phyloP scores from a whole-genome alignment of 305 asterid genomes.

The Striga hermonthica region DNA sequence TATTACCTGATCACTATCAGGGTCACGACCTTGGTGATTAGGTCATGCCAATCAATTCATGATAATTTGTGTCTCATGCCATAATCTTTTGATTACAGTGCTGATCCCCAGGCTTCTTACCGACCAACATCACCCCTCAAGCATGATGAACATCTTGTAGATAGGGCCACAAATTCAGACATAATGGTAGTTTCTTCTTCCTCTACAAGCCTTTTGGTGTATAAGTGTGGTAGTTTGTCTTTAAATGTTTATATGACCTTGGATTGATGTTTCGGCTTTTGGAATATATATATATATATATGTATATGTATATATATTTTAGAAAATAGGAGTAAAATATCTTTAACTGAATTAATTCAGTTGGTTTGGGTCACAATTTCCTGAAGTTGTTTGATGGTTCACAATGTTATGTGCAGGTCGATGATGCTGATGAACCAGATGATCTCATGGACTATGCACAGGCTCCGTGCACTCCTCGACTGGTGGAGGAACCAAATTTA shows the following conservation, averaged over 20 bases:
- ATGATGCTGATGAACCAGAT: constrained; percentile 44
- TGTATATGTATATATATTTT: too few species aligned
- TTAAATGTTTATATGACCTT: constrained; percentile 10
- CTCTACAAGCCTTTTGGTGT: constrained; percentile 23
- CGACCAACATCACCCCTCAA: constrained; percentile 50
- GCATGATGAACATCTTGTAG: constrained; percentile 52
- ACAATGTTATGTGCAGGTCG: constrained; percentile 41
- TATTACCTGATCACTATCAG: constrained; percentile 10
- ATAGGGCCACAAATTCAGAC: constrained; percentile 43
- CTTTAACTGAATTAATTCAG: too few species aligned
- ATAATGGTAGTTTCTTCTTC: constrained; percentile 46
- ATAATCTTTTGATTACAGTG: constrained; percentile 46
- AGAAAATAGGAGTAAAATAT: too few species aligned
- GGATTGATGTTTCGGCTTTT: constrained; percentile 5
- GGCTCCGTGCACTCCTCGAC: constrained; percentile 96
- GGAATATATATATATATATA: background rate
- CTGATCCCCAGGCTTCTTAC: constrained; percentile 60
- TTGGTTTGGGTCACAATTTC: too few species aligned
- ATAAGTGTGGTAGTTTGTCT: constrained; percentile 16
- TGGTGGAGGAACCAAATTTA: constrained; percentile 76
- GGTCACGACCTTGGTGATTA: constrained; percentile 16
- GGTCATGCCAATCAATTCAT: constrained; percentile 21
- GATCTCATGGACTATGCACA: constrained; percentile 77
- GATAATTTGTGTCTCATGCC: constrained; percentile 26
- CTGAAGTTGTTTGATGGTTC: background rate